These are phyloP conservation scores for Xylariaceae sp. DNA, from an alignment of 2,329 filamentous ascomycete species.

Conservation along the genomic window DNA sequence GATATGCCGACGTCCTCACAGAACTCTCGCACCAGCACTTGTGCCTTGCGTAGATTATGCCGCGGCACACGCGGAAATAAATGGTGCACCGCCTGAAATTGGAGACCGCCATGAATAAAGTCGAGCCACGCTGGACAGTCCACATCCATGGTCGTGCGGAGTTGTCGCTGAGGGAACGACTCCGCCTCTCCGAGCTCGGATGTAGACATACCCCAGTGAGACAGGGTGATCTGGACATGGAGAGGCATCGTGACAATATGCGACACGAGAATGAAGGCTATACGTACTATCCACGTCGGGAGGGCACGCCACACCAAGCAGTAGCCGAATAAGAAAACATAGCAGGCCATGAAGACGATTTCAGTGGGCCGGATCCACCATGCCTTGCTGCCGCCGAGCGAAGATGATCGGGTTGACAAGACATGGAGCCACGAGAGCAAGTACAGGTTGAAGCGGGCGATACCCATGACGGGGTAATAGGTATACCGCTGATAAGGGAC, in stretches of 20 bases:
- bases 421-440: slow-evolving; percentile 65
- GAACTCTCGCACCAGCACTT: slow-evolving; percentile 60
- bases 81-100: slow-evolving; percentile 72
- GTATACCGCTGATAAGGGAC: slow-evolving; percentile 63
- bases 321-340: slow-evolving; percentile 69
- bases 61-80: slow-evolving; percentile 66
- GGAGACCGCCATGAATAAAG: slow-evolving; percentile 68
- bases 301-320: slow-evolving; percentile 59
- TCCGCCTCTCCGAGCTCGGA: slow-evolving; percentile 62
- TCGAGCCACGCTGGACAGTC: slow-evolving; percentile 71
- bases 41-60: slow-evolving; percentile 63
- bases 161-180: slow-evolving; percentile 66
- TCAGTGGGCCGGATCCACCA: slow-evolving; percentile 69
- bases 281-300: slow-evolving; percentile 55
- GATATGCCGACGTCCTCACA: slow-evolving; percentile 62
- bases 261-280: slow-evolving; percentile 61
- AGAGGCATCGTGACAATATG: slow-evolving; percentile 66
- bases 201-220: slow-evolving; percentile 71
- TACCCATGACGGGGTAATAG: slow-evolving; percentile 66
- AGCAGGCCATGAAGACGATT: slow-evolving; percentile 59
- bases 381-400: slow-evolving; percentile 54
- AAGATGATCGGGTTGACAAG: slow-evolving; percentile 51
- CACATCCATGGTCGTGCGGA: slow-evolving; percentile 72
- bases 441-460: slow-evolving; percentile 73
- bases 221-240: slow-evolving; percentile 70